These are phyloP conservation scores for Nakazawaea molendinolei DNA, from an alignment of 805 yeast genomes.

Conservation along the genomic window DNA sequence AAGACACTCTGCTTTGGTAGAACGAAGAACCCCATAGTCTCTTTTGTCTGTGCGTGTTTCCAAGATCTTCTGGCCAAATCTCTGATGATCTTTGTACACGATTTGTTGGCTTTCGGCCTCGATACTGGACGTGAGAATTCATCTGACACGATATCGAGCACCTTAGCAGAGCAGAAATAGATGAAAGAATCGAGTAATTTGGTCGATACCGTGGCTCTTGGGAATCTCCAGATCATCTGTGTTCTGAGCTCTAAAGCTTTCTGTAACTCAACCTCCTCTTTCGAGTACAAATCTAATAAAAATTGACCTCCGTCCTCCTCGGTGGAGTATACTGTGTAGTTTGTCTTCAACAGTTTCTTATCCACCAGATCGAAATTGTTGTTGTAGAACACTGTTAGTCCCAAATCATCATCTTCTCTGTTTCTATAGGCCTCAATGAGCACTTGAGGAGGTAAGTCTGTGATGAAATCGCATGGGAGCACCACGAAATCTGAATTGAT, in stretches of 20 bases:
- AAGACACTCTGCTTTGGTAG: conserved; percentile 67
- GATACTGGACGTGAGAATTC: conserved; percentile 18
- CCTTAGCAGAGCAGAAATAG: conserved; percentile 51
- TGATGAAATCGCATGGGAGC: conserved; percentile 89
- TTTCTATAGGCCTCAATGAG: conserved; percentile 79
- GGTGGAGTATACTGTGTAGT: conserved; percentile 61
- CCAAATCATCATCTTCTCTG: conserved; percentile 59
- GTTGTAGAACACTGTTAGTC: conserved; percentile 69
- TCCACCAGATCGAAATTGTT: conserved; percentile 74
- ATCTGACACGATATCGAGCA: conserved; percentile 42
- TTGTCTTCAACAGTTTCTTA: conserved; percentile 61
- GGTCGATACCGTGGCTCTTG: conserved; percentile 71
- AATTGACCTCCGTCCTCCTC: conserved; percentile 33
- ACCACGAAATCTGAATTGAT: conserved; percentile 57
- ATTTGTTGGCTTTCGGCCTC: conserved; percentile 34
- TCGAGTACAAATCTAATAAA: conserved; percentile 67
- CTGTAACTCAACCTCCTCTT: conserved; percentile 60
- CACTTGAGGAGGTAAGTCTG: conserved; percentile 87
- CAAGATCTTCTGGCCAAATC: conserved; percentile 90
- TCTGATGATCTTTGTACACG: conserved; percentile 65
- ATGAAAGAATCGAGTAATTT: conserved; percentile 70
- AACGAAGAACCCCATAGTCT: conserved; percentile 61
- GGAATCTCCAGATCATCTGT: conserved; percentile 85
- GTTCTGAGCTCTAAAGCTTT: conserved; percentile 75
- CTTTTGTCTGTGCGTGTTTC: conserved; percentile 59